These are phyloP conservation scores for Didymella keratinophila DNA, from an alignment of 2,329 filamentous ascomycete genomes.

Conservation along the genomic window DNA sequence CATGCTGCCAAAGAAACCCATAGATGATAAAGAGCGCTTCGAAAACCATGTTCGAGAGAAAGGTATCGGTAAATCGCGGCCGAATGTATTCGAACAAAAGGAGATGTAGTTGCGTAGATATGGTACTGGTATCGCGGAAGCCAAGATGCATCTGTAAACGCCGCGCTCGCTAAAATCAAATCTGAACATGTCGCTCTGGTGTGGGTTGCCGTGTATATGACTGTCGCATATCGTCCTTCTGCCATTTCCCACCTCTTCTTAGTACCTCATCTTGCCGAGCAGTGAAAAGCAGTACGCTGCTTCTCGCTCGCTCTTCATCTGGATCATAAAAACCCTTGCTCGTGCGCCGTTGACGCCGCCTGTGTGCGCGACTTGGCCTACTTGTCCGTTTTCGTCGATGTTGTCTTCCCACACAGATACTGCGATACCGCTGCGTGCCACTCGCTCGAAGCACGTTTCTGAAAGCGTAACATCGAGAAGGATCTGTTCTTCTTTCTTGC, in stretches of 20 bases:
- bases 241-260: not conserved
- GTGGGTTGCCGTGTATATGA: not conserved
- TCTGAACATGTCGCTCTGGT: constrained; percentile 1
- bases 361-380: constrained; percentile 66
- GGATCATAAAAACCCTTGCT: constrained; percentile 71
- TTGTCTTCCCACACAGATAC: constrained; percentile 81
- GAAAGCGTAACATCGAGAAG: constrained; percentile 85
- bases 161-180: constrained; percentile 10
- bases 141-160: constrained; percentile 11
- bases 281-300: constrained; percentile 59
- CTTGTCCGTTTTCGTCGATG: constrained; percentile 58
- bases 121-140: constrained; percentile 10
- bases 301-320: constrained; percentile 59
- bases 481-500: constrained; percentile 71
- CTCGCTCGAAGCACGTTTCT: constrained; percentile 82
- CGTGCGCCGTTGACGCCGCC: constrained; percentile 65
- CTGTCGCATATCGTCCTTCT: not conserved
- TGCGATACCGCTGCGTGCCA: constrained; percentile 86
- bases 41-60: not conserved
- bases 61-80: not conserved
- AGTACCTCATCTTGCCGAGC: constrained; percentile 60
- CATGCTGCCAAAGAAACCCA: not conserved
- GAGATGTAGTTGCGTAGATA: constrained; percentile 5
- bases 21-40: not conserved
- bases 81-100: not conserved